A percentile compares a stretch with the other conserved stretches of the same genome.
Evolutionary conservation across 148 eudicot species (phyloP).

Genomic region (Beta vulgaris): DNA sequence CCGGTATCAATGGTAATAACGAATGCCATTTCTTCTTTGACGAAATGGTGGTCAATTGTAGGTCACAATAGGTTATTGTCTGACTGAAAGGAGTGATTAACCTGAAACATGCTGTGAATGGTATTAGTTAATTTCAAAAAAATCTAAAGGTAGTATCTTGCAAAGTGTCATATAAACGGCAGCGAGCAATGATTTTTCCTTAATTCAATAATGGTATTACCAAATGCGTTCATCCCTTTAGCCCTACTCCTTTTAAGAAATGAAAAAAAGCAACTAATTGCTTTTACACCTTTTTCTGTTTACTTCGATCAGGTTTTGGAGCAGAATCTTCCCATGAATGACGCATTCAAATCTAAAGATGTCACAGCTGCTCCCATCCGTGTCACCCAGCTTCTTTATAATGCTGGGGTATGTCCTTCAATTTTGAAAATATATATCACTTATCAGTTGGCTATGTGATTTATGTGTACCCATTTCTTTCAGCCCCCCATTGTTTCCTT

Average conservation of each 20-base stretch:
- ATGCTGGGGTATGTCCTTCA: conserved; percentile 73
- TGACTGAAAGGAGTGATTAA: neutral
- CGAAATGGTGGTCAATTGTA: neutral
- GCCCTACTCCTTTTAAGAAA: neutral
- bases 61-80: neutral
- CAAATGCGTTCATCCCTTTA: neutral
- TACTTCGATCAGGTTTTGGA: conserved; percentile 62
- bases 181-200: neutral
- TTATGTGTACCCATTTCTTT: neutral
- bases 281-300: neutral
- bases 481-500: neutral
- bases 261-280: neutral
- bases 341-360: conserved; percentile 70
- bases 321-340: conserved; percentile 91
- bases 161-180: neutral
- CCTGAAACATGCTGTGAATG: neutral
- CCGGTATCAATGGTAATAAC: no score
- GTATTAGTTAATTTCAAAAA: neutral
- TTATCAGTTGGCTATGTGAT: neutral
- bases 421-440: neutral
- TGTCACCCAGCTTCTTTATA: conserved; percentile 81
- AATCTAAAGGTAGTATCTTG: neutral
- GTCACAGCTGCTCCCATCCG: conserved; percentile 91
- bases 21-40: neutral
- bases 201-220: neutral